phyloP scores from a whole-genome alignment of 352 stramenopile species.

The Phytophthora pini region DNA sequence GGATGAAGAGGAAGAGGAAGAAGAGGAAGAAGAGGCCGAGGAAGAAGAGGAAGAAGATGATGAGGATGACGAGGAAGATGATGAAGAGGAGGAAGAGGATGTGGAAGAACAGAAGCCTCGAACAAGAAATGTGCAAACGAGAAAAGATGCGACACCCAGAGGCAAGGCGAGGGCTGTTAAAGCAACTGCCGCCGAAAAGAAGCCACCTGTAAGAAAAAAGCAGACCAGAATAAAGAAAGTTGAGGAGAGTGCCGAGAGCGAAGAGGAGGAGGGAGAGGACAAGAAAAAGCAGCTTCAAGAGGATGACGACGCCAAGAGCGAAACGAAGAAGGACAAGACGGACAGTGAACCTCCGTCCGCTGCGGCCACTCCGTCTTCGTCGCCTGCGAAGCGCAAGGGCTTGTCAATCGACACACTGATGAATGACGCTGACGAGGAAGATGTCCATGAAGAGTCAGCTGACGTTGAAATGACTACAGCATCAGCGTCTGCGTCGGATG shows the following conservation, averaged over 20 bases:
- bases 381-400: conserved; percentile 50
- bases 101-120: conserved; percentile 15
- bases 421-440: conserved; percentile 50
- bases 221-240: conserved; percentile 20
- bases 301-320: conserved; percentile 23
- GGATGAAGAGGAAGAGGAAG: conserved; percentile 38
- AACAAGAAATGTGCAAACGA: conserved; percentile 27
- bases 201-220: conserved; percentile 10
- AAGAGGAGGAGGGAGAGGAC: conserved; percentile 25
- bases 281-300: conserved; percentile 6
- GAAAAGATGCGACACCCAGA: conserved; percentile 31
- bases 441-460: conserved; percentile 24
- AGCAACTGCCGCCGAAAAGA: conserved; percentile 23
- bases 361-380: conserved; percentile 39
- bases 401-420: conserved; percentile 72
- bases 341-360: conserved; percentile 35
- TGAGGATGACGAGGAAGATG: conserved; percentile 28
- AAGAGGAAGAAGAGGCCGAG: conserved; percentile 29
- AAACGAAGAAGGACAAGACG: conserved; percentile 28
- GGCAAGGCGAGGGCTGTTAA: conserved; percentile 35
- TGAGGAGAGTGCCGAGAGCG: conserved; percentile 40
- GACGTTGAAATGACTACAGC: conserved; percentile 34
- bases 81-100: conserved; percentile 23
- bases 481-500: conserved; percentile 32
- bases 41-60: conserved; percentile 32